Evolutionary conservation across 768 basidiomycete genomes (phyloP).

Genomic region (Boletus rubescentipes): DNA sequence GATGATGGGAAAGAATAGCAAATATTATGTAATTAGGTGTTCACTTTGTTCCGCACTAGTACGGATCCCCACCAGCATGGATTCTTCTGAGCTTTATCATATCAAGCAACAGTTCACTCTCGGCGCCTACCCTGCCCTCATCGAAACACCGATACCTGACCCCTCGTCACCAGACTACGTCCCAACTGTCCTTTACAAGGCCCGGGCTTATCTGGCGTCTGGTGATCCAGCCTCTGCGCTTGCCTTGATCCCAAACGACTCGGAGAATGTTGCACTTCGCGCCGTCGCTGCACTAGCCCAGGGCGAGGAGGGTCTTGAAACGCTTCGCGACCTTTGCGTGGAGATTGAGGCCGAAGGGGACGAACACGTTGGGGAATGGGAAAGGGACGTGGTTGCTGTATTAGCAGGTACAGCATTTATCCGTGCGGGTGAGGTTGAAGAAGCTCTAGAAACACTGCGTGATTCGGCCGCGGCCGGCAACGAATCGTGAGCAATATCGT

Average conservation of each 20-base stretch:
- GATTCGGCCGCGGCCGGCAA: slow-evolving; percentile 70
- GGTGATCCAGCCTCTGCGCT: slow-evolving; percentile 56
- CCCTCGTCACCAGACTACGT: slow-evolving; percentile 61
- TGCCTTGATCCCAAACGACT: slow-evolving; percentile 52
- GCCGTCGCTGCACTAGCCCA: slow-evolving; percentile 75
- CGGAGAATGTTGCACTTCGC: slow-evolving; percentile 66
- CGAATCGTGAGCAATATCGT: slow-evolving; percentile 66
- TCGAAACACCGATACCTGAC: slow-evolving; percentile 55
- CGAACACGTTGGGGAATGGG: slow-evolving; percentile 60
- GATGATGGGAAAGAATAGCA: no score
- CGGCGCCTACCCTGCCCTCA: slow-evolving; percentile 68
- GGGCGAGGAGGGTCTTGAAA: slow-evolving; percentile 64
- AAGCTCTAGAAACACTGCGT: slow-evolving; percentile 86
- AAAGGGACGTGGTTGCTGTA: slow-evolving; percentile 73
- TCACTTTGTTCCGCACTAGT: not conserved
- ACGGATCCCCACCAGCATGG: slow-evolving; percentile 36
- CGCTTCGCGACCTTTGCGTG: slow-evolving; percentile 80
- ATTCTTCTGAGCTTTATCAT: slow-evolving; percentile 63
- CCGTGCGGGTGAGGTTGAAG: slow-evolving; percentile 82
- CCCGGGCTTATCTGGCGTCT: slow-evolving; percentile 74
- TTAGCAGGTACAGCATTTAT: slow-evolving; percentile 87
- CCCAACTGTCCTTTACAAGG: slow-evolving; percentile 70
- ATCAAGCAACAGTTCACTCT: slow-evolving; percentile 77
- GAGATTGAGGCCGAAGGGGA: slow-evolving; percentile 80
- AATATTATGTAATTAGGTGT: not conserved